phyloP scores from a whole-genome alignment of 1,284 basidiomycete genomes.

The Coriolopsis trogii region DNA sequence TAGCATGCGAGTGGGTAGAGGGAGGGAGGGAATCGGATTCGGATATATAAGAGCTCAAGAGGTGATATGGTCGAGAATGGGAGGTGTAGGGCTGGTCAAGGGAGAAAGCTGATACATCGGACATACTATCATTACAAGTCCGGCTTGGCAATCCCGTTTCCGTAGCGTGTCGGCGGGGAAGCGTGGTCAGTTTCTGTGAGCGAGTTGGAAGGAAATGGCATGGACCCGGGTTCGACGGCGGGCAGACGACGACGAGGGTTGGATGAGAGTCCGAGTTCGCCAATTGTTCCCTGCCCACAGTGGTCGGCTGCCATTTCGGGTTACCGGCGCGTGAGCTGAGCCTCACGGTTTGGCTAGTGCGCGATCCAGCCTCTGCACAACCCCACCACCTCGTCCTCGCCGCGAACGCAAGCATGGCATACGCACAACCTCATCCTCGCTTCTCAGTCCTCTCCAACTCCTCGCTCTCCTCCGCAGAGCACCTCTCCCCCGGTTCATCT shows the following conservation, averaged over 20 bases:
- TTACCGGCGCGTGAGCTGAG: not conserved
- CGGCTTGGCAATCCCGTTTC: too few species aligned
- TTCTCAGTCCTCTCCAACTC: slow-evolving; percentile 72
- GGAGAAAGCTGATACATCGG: slow-evolving; percentile 15
- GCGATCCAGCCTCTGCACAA: slow-evolving; percentile 1
- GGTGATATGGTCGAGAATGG: slow-evolving; percentile 9
- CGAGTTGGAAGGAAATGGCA: too few species aligned
- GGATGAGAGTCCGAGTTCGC: too few species aligned
- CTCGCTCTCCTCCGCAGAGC: slow-evolving; percentile 64
- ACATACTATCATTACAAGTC: too few species aligned
- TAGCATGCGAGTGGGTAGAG: slow-evolving; percentile 19
- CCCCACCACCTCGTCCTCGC: not conserved
- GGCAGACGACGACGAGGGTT: too few species aligned
- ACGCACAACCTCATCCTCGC: slow-evolving; percentile 63
- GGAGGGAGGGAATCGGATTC: slow-evolving; percentile 13
- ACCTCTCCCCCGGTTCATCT: slow-evolving; percentile 61
- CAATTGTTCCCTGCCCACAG: too few species aligned
- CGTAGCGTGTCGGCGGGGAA: slow-evolving; percentile 5
- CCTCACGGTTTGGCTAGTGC: too few species aligned
- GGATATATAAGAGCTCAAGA: slow-evolving; percentile 6
- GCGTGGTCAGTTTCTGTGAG: too few species aligned
- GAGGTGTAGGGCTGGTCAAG: slow-evolving; percentile 5
- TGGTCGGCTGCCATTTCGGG: not conserved
- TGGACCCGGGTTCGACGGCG: too few species aligned
- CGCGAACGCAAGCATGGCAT: slow-evolving; percentile 44